Evolutionary conservation across 2,329 filamentous ascomycete species (phyloP).

Genomic region (Paraphaeosphaeria sporulosa): DNA sequence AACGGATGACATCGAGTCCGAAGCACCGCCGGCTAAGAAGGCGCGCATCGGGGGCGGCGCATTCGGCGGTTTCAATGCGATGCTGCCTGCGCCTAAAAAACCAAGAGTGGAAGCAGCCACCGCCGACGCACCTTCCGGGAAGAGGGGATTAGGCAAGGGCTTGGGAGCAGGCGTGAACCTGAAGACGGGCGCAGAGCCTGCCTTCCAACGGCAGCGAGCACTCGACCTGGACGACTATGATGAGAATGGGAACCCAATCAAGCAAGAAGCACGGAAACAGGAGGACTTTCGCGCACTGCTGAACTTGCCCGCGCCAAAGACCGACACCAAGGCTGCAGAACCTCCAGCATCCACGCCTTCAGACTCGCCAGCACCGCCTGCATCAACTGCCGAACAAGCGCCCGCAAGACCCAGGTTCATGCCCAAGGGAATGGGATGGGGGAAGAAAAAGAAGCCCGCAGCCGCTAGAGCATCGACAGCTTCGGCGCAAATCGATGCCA

Average conservation of each 20-base stretch:
- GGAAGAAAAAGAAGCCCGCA: conserved; percentile 61
- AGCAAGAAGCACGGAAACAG: conserved; percentile 38
- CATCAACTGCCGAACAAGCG: conserved; percentile 68
- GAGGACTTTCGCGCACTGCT: conserved; percentile 43
- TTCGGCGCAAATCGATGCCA: conserved; percentile 5
- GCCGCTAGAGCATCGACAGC: conserved; percentile 18
- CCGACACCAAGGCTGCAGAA: conserved; percentile 41
- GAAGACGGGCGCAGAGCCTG: conserved; percentile 83
- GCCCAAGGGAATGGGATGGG: conserved; percentile 83
- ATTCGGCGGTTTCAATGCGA: conserved; percentile 84
- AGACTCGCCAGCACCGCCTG: conserved; percentile 25
- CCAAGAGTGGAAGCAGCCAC: conserved; percentile 33
- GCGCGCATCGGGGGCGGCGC: conserved; percentile 68
- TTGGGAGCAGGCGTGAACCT: conserved; percentile 70
- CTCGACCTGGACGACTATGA: conserved; percentile 42
- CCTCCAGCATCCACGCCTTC: not conserved
- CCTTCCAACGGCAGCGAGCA: conserved; percentile 73
- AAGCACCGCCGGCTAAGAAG: conserved; percentile 71
- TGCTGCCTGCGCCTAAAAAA: conserved; percentile 84
- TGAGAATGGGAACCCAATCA: conserved; percentile 44
- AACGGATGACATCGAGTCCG: conserved; percentile 52
- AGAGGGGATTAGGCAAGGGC: conserved; percentile 44
- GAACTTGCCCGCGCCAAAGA: conserved; percentile 44
- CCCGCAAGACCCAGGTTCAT: conserved; percentile 84
- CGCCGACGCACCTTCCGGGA: conserved; percentile 37